A percentile compares a stretch with the other conserved stretches of the same genome.
These are phyloP conservation scores for Pseudopithomyces maydicus DNA, from an alignment of 2,329 filamentous ascomycete genomes.

Conservation along the genomic window DNA sequence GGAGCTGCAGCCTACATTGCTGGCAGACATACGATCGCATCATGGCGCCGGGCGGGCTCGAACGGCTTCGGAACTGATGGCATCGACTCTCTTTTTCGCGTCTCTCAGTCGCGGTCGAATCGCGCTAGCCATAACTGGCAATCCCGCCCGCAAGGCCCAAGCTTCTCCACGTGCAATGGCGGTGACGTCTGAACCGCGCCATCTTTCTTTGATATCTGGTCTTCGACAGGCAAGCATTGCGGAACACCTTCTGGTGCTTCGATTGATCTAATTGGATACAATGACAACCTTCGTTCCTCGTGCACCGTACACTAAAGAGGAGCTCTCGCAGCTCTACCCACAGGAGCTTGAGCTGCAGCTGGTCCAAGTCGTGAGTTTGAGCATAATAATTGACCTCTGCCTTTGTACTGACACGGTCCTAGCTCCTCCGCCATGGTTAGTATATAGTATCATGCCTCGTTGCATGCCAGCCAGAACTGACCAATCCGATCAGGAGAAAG, in stretches of 20 bases:
- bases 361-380: constrained; percentile 74
- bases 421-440: constrained; percentile 49
- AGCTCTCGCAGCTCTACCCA: constrained; percentile 83
- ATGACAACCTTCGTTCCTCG: constrained; percentile 84
- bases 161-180: neutral
- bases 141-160: neutral
- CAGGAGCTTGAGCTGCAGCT: constrained; percentile 78
- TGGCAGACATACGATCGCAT: constrained; percentile 40
- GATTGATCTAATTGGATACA: neutral
- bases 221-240: neutral
- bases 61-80: neutral
- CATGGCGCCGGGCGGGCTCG: constrained; percentile 25
- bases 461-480: neutral
- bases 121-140: constrained; percentile 3
- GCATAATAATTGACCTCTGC: too few species aligned
- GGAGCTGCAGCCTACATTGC: constrained; percentile 35
- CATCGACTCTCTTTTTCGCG: constrained; percentile 6
- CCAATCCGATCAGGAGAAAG: constrained; percentile 62
- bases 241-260: neutral
- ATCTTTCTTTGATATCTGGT: neutral
- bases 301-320: constrained; percentile 76
- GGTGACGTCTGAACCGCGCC: constrained; percentile 1
- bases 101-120: neutral
- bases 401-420: neutral
- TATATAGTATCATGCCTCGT: neutral